Evolutionary conservation across 805 yeast species (phyloP).

Genomic region (Wickerhamomyces queroliae): DNA sequence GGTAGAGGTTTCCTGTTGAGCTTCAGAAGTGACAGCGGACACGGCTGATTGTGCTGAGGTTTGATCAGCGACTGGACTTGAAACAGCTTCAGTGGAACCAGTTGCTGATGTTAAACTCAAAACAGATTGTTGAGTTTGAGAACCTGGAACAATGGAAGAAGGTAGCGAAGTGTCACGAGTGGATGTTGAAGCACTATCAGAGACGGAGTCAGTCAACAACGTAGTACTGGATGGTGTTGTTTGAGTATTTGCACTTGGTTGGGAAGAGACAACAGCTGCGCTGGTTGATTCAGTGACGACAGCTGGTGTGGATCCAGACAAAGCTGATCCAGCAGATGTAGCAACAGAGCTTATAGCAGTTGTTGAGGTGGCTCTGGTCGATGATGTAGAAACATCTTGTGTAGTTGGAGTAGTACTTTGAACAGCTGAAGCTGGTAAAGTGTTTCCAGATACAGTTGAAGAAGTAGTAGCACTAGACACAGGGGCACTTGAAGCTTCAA

Average conservation of each 20-base stretch:
- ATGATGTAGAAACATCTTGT: not conserved
- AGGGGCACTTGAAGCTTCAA: not conserved
- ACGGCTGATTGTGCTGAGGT: not conserved
- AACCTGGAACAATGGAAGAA: not conserved
- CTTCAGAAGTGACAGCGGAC: not conserved
- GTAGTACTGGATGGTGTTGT: too few species aligned
- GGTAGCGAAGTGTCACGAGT: not conserved
- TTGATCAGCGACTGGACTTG: not conserved
- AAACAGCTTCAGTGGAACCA: not conserved
- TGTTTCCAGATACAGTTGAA: conserved; percentile 59
- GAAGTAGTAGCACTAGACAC: conserved; percentile 11
- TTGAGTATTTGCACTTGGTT: too few species aligned
- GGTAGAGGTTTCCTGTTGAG: too few species aligned
- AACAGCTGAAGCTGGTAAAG: conserved; percentile 65
- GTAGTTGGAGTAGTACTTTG: conserved; percentile 43
- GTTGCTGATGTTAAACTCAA: not conserved
- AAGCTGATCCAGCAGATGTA: too few species aligned
- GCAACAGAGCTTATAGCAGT: too few species aligned
- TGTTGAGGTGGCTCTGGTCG: too few species aligned
- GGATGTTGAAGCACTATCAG: too few species aligned
- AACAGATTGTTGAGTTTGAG: not conserved
- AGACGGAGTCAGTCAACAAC: too few species aligned
- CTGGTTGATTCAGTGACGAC: not conserved
- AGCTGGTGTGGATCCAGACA: not conserved
- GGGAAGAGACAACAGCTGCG: not conserved